Base-by-base conservation (phyloP, 257 asterid species). In the Fraxinus quadrangulata region DNA sequence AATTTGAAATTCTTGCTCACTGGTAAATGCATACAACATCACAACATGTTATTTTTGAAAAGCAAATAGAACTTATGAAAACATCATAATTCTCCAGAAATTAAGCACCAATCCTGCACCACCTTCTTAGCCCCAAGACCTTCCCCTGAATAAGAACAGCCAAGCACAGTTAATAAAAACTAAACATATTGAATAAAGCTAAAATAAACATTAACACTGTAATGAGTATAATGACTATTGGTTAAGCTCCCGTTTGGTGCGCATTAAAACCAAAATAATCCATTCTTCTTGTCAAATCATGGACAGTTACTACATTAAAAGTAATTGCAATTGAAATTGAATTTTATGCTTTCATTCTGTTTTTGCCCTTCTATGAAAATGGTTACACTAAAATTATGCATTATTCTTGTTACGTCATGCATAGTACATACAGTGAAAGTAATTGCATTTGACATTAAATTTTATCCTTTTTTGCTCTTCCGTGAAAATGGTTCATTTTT, bases 111-210 rank as follows among this genome's bases (percentile, higher is more conserved):
- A 66, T 75, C 72, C 61, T 21, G 70, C 36, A 49, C 69, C 72
- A 71, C 28, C 56, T 75, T 72, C 80, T 76, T 66, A 72, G 67
- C 59, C 73, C 63, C 56, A 67, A 49, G 59, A 49, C 67, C 59
- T 63, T 65, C 78, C 28, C 74, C 83, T 79, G 79, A 72, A 40
- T 40, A 56, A 76, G 68, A 76, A 59, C 33, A 74, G 73, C n/a
- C 39, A 73, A 79, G 31, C 5, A 16, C 23, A 49, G 6, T 16
- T 49, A 49, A 26, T 21, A 39, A 59, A 61, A 23, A 39, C 9
- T 24, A 63, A 23, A 71, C 23, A 16, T 47, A 63, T 14, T 49
- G 6, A 49, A 9, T 19, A 8, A 45, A 26, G 21, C 19, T 6
- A 79, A 28, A 70, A 23, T 5, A 71, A 47, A 51, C 71, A 68